A percentile compares a stretch with the other conserved stretches of the same genome.
These are phyloP conservation scores for Alternaria sp. DNA, from an alignment of 2,329 filamentous ascomycete species.

Conservation along the genomic window DNA sequence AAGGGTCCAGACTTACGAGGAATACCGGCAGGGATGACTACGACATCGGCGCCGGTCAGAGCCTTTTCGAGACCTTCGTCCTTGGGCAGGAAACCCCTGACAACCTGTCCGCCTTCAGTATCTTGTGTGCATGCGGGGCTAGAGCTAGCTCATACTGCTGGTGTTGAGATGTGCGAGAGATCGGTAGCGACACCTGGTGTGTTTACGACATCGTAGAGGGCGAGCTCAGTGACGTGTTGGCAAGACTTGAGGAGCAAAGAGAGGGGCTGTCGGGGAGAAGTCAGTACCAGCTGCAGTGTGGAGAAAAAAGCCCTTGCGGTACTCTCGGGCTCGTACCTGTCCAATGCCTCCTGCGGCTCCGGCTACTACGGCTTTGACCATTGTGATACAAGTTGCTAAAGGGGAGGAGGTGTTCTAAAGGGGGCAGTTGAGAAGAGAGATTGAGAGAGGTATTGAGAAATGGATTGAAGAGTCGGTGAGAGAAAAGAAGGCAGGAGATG, in stretches of 20 bases:
- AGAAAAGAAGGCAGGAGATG: slow-evolving; percentile 26
- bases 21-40: slow-evolving; percentile 97
- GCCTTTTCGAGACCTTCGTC: slow-evolving; percentile 85
- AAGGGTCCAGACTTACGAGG: slow-evolving; percentile 70
- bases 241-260: slow-evolving; percentile 94
- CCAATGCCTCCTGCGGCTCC: slow-evolving; percentile 98
- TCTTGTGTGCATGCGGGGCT: slow-evolving; percentile 15
- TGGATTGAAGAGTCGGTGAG: slow-evolving; percentile 30
- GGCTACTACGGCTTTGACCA: slow-evolving; percentile 70
- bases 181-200: slow-evolving; percentile 95
- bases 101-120: slow-evolving; percentile 63
- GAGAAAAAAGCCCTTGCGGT: background rate
- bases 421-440: slow-evolving; percentile 12
- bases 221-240: slow-evolving; percentile 87
- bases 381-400: slow-evolving; percentile 31
- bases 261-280: slow-evolving; percentile 71
- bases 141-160: slow-evolving; percentile 67
- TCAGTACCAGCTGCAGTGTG: slow-evolving; percentile 1
- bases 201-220: slow-evolving; percentile 99
- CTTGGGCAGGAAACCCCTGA: slow-evolving; percentile 85
- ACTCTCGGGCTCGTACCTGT: slow-evolving; percentile 69
- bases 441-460: slow-evolving; percentile 5
- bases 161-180: slow-evolving; percentile 94
- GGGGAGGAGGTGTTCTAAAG: slow-evolving; percentile 27
- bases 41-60: slow-evolving; percentile 91